Conservation (phyloP, 768 basidiomycete genomes). For the Collybia mongolica region DNA sequence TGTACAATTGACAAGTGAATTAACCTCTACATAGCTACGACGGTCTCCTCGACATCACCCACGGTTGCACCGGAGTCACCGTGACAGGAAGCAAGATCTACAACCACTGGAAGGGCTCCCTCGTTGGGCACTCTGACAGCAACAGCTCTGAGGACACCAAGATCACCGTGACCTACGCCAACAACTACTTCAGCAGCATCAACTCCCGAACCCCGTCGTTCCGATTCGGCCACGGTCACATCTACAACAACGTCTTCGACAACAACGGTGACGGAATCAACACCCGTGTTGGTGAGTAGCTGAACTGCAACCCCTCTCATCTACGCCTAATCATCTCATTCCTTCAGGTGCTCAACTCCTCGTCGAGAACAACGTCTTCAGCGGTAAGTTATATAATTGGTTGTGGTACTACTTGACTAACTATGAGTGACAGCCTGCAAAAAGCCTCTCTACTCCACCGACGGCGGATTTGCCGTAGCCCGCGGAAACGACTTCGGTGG, state of each 20-base stretch:
- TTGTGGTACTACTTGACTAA: neutral
- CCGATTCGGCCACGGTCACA: conserved; percentile 45
- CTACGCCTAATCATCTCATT: neutral
- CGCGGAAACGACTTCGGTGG: conserved; percentile 35
- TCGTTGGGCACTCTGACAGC: conserved; percentile 43
- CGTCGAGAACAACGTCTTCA: conserved; percentile 48
- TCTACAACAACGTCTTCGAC: conserved; percentile 45
- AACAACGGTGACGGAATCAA: conserved; percentile 43
- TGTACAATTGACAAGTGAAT: neutral
- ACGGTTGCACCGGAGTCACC: conserved; percentile 40
- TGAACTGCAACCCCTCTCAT: neutral
- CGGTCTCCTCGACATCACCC: conserved; percentile 43
- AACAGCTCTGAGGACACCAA: conserved; percentile 35
- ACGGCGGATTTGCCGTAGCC: conserved; percentile 39
- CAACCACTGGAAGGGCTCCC: conserved; percentile 45
- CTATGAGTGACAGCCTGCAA: conserved; percentile 19
- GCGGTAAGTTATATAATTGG: conserved; percentile 18
- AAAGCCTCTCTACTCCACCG: conserved; percentile 41
- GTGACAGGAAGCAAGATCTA: conserved; percentile 41
- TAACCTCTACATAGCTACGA: conserved; percentile 34
- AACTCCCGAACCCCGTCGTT: conserved; percentile 45
- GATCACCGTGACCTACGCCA: conserved; percentile 41
- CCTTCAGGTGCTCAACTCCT: conserved; percentile 40
- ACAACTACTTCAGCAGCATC: conserved; percentile 41
- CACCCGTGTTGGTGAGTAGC: conserved; percentile 33